Evolutionary conservation across 140 eudicot genomes (phyloP).

Genomic region (Erigeron philadelphicus): DNA sequence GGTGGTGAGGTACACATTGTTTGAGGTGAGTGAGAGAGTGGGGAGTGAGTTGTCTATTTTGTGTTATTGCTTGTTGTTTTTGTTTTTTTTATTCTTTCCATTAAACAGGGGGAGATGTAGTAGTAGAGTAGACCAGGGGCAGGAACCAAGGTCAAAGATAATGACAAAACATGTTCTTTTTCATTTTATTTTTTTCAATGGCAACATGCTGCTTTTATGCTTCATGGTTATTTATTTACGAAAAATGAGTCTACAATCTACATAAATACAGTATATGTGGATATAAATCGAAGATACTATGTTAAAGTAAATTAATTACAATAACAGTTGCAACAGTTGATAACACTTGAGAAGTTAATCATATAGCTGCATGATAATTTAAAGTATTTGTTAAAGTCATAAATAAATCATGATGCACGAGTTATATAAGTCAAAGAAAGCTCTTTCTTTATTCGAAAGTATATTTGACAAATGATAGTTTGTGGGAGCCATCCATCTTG

Average conservation of each 20-base stretch:
- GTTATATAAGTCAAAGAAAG: too few relatives aligned
- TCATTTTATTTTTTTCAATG: not conserved
- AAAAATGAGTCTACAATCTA: too few relatives aligned
- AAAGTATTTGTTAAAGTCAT: not conserved
- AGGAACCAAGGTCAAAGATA: conserved; percentile 31
- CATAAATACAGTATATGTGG: too few relatives aligned
- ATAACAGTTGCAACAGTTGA: conserved; percentile 15
- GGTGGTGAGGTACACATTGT: conserved; percentile 33
- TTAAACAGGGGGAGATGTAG: conserved; percentile 27
- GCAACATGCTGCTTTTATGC: not conserved
- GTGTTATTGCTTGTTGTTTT: conserved; percentile 21
- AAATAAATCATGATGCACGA: too few relatives aligned
- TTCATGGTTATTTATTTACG: not conserved
- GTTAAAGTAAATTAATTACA: not conserved
- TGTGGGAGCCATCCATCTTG: too few relatives aligned
- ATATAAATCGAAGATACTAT: too few relatives aligned
- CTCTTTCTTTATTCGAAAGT: too few relatives aligned
- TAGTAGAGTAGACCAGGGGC: conserved; percentile 11
- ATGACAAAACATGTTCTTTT: conserved; percentile 24
- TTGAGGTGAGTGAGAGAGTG: conserved; percentile 17
- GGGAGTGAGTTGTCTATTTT: conserved; percentile 37
- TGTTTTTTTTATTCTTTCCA: conserved; percentile 23
- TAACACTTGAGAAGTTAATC: conserved; percentile 28
- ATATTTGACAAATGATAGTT: too few relatives aligned
- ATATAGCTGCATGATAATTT: conserved; percentile 9